Percentiles rank a stretch among this genome's conserved stretches.
These are phyloP conservation scores for Poa annua DNA, from an alignment of 176 grass and related monocot species.

Conservation along the genomic window DNA sequence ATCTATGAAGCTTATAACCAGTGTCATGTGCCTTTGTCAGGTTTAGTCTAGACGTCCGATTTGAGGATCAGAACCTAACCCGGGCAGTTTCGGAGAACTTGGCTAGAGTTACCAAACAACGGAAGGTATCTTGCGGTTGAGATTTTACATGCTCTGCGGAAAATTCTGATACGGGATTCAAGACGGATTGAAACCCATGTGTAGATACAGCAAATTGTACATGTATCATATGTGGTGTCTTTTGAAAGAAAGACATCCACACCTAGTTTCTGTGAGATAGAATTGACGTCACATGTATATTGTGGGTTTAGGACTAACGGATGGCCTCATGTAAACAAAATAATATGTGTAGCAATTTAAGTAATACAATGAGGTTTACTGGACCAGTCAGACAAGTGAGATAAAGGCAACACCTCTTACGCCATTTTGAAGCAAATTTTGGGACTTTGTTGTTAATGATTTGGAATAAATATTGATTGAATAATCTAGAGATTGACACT, in stretches of 20 bases:
- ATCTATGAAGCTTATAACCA: constrained; percentile 16
- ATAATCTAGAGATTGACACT: not conserved
- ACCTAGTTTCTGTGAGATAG: constrained; percentile 35
- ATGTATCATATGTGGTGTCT: constrained; percentile 50
- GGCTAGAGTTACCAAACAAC: constrained; percentile 63
- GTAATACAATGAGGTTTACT: not conserved
- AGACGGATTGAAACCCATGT: constrained; percentile 7
- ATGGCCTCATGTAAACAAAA: constrained; percentile 26
- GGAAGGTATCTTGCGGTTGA: constrained; percentile 64
- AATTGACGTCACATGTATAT: constrained; percentile 52
- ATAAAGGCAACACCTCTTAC: not conserved
- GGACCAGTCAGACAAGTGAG: not conserved
- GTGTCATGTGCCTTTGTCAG: constrained; percentile 48
- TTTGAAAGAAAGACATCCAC: constrained; percentile 37
- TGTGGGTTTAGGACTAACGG: constrained; percentile 40
- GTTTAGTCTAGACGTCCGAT: constrained; percentile 65
- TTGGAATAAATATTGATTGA: not conserved
- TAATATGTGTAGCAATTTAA: constrained; percentile 35
- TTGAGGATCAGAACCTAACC: constrained; percentile 82
- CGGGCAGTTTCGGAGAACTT: constrained; percentile 79
- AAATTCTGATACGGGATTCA: constrained; percentile 8
- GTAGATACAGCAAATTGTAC: constrained; percentile 49
- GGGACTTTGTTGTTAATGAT: not conserved
- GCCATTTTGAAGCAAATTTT: not conserved
- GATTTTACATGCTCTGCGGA: not conserved